Base-by-base conservation (phyloP, 805 yeast genomes). In the Yamadazyma kitorensis region DNA sequence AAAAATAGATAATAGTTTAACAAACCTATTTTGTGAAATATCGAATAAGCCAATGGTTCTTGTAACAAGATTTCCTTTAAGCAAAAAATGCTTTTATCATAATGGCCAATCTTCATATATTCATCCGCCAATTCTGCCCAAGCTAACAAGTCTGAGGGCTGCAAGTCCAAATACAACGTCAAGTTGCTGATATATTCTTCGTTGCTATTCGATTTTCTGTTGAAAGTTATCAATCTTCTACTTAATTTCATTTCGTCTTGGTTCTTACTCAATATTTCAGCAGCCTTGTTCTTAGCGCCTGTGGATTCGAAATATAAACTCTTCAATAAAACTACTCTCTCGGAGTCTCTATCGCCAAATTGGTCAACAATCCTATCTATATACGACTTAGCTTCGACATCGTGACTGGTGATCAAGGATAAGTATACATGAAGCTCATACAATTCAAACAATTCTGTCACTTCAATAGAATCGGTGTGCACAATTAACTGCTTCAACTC, bases 111-210 rank as follows among this genome's bases (percentile, higher is more conserved):
- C 10, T 62, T 54, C 16, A 57, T 57, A 53, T 91, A 91, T n/a
- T 73, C 64, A 23, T 77, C 76, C 3, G 79, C 82, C 36, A 88
- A 64, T 56, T 86, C 95, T 30, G 78, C 69, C 95, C 95, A 87
- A 2, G 83, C 64, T 43, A 82, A 79, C 2, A 75, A 64, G 55
- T 93, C 98, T 14, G 80, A 55, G 1, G 97, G 96, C 46, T 74
- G 78, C 32, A 70, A 59, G 35, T 79, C 81, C 33, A 86, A 57
- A 44, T 71, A 75, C 22, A 65, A 70, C 8, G 65, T 61, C 45
- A 89, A 65, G 34, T 70, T 72, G 22, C 67, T 61, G 28, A 86
- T 70, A 53, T 77, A 85, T n/a, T 57, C 61, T 34, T 57, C 63
- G 29, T 36, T 40, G 19, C 29, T 33, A 10, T 29, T 39, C n/a